Evolutionary conservation across 257 asterid genomes (phyloP).

Genomic region (Solanum chaucha): DNA sequence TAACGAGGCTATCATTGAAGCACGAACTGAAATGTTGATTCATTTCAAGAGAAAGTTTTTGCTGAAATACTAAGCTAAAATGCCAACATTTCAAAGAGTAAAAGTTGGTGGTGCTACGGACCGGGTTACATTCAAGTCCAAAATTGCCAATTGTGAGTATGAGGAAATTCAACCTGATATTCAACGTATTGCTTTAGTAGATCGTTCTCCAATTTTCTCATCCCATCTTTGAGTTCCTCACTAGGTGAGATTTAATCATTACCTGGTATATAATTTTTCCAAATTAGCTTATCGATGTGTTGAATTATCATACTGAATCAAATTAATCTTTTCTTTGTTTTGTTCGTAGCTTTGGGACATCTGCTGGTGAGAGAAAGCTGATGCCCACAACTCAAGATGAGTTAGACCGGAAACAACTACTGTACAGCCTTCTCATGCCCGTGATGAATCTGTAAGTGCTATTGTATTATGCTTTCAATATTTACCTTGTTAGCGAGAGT

Average conservation of each 20-base stretch:
- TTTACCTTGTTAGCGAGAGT: too few relatives aligned
- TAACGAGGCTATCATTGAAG: too few relatives aligned
- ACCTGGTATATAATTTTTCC: neutral
- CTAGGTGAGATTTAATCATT: conserved; percentile 30
- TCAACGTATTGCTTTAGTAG: conserved; percentile 42
- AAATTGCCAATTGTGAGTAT: conserved; percentile 47
- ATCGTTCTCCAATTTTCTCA: conserved; percentile 53
- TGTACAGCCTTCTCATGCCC: conserved; percentile 68
- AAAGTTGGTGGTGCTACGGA: conserved; percentile 45
- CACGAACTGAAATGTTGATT: conserved; percentile 13
- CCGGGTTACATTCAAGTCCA: conserved; percentile 51
- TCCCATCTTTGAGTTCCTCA: conserved; percentile 76
- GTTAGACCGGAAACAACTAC: conserved; percentile 51
- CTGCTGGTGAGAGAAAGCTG: conserved; percentile 78
- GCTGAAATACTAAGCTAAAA: conserved; percentile 44
- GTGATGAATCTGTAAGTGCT: conserved; percentile 67
- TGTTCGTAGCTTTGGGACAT: conserved; percentile 32
- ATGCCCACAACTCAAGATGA: conserved; percentile 71
- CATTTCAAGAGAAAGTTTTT: conserved; percentile 45
- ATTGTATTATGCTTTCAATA: neutral
- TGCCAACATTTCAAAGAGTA: conserved; percentile 34
- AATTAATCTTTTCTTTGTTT: neutral
- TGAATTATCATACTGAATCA: neutral
- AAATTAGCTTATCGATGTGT: neutral
- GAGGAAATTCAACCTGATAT: conserved; percentile 71